phyloP scores from a whole-genome alignment of 2,329 filamentous ascomycete genomes.

The Pseudopyricularia javanii region DNA sequence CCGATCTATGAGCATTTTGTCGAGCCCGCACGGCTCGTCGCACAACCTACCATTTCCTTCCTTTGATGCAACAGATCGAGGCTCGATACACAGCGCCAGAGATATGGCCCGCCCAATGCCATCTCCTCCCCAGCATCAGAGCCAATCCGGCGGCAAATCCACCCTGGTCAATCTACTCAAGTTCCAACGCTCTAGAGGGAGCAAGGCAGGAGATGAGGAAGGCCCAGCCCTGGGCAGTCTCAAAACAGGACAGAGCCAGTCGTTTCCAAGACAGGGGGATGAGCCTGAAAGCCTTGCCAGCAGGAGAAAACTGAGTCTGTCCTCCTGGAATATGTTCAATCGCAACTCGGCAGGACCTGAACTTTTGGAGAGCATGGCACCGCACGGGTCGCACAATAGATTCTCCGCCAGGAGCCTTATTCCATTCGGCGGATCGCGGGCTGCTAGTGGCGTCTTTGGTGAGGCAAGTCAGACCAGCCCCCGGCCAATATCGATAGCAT shows the following conservation, averaged over 20 bases:
- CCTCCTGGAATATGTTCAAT: slow-evolving; percentile 45
- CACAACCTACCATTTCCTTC: slow-evolving; percentile 44
- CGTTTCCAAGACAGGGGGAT: slow-evolving; percentile 53
- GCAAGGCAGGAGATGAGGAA: slow-evolving; percentile 47
- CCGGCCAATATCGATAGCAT: slow-evolving; percentile 56
- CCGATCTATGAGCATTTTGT: slow-evolving; percentile 42
- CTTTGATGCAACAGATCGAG: slow-evolving; percentile 34
- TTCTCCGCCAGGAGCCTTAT: slow-evolving; percentile 31
- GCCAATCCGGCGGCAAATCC: slow-evolving; percentile 10
- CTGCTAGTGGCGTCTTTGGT: slow-evolving; percentile 33
- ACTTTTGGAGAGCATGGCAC: slow-evolving; percentile 18
- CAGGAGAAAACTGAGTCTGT: slow-evolving; percentile 40
- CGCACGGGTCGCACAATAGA: slow-evolving; percentile 16
- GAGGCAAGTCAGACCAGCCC: slow-evolving; percentile 48
- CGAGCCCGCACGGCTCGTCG: slow-evolving; percentile 49
- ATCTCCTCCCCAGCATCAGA: slow-evolving; percentile 22
- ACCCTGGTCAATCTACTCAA: slow-evolving; percentile 37
- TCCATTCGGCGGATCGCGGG: slow-evolving; percentile 34
- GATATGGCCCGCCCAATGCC: slow-evolving; percentile 19
- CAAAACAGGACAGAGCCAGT: slow-evolving; percentile 63
- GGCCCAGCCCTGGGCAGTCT: slow-evolving; percentile 57
- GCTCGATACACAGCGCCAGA: slow-evolving; percentile 21
- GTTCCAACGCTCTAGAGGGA: slow-evolving; percentile 47
- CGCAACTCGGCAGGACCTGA: slow-evolving; percentile 38
- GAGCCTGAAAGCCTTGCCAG: slow-evolving; percentile 38